A percentile compares a stretch with the other conserved stretches of the same genome.
Conservation (phyloP, 257 asterid genomes). For the Fraxinus pennsylvanica region DNA sequence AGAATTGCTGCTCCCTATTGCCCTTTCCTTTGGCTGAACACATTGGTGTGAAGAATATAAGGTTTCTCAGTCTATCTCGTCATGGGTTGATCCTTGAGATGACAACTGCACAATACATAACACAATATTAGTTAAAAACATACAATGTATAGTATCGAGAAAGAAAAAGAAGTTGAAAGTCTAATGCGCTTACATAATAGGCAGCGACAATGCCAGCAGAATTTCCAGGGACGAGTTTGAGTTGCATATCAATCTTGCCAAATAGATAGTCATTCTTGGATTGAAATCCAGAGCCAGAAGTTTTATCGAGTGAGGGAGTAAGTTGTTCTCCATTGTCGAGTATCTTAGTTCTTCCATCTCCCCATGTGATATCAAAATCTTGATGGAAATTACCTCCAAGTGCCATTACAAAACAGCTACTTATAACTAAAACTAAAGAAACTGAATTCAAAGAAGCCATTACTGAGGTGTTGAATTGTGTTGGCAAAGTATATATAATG, state of each 20-base stretch:
- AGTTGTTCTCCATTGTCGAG: conserved; percentile 37
- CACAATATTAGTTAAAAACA: neutral
- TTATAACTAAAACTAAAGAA: neutral
- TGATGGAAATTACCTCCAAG: conserved; percentile 25
- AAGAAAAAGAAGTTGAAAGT: neutral
- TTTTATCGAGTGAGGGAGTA: conserved; percentile 37
- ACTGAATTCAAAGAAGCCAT: conserved; percentile 3
- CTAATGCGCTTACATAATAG: neutral
- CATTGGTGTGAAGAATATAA: conserved; percentile 45
- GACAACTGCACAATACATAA: conserved; percentile 33
- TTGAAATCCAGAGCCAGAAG: conserved; percentile 45
- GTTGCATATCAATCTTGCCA: too few species aligned
- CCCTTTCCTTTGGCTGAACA: conserved; percentile 28
- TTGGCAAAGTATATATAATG: neutral
- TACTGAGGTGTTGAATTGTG: neutral
- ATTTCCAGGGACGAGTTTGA: too few species aligned
- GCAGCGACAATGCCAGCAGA: too few species aligned
- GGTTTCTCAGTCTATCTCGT: conserved; percentile 55
- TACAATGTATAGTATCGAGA: neutral
- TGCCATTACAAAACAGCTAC: neutral
- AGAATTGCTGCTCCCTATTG: too few species aligned
- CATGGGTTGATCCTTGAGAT: conserved; percentile 42
- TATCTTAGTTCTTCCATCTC: conserved; percentile 39
- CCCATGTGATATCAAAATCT: conserved; percentile 47
- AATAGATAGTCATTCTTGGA: conserved; percentile 41